Evolutionary conservation across 371 early-diverging fungal genomes (phyloP).

Genomic region (Mucor indicus): DNA sequence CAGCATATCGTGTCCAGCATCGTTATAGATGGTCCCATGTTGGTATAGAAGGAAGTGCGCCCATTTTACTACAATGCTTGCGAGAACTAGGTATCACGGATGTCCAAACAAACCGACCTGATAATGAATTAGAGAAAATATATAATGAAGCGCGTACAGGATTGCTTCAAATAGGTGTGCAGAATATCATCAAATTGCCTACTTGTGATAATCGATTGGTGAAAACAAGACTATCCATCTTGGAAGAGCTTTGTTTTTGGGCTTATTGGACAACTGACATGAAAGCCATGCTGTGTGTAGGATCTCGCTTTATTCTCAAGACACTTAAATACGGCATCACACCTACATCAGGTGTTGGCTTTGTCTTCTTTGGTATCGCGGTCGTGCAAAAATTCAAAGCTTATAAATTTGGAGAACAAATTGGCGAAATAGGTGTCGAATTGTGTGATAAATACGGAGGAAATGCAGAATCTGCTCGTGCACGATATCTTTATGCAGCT

Average conservation of each 20-base stretch:
- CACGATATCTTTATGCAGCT: slow-evolving; percentile 30
- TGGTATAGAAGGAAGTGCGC: slow-evolving; percentile 27
- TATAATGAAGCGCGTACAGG: slow-evolving; percentile 28
- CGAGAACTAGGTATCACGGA: slow-evolving; percentile 37
- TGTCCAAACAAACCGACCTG: slow-evolving; percentile 18
- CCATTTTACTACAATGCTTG: slow-evolving; percentile 35
- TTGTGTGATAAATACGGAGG: slow-evolving; percentile 40
- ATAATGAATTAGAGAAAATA: slow-evolving; percentile 18
- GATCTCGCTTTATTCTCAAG: slow-evolving; percentile 25
- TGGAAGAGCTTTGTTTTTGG: slow-evolving; percentile 46
- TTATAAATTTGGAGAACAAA: slow-evolving; percentile 39
- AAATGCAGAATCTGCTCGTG: slow-evolving; percentile 39
- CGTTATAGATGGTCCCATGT: slow-evolving; percentile 34
- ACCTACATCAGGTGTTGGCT: slow-evolving; percentile 42
- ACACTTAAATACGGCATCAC: slow-evolving; percentile 34
- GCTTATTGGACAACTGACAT: slow-evolving; percentile 37
- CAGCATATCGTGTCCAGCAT: slow-evolving; percentile 45
- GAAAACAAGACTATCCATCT: slow-evolving; percentile 31
- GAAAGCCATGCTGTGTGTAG: slow-evolving; percentile 28
- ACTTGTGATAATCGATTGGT: slow-evolving; percentile 35
- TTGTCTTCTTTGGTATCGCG: slow-evolving; percentile 43
- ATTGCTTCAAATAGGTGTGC: slow-evolving; percentile 28
- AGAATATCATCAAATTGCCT: slow-evolving; percentile 27
- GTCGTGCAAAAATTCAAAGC: slow-evolving; percentile 37
- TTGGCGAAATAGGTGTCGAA: slow-evolving; percentile 36